Conservation (phyloP, 2,329 filamentous ascomycete species). For the Colletotrichum navitas region DNA sequence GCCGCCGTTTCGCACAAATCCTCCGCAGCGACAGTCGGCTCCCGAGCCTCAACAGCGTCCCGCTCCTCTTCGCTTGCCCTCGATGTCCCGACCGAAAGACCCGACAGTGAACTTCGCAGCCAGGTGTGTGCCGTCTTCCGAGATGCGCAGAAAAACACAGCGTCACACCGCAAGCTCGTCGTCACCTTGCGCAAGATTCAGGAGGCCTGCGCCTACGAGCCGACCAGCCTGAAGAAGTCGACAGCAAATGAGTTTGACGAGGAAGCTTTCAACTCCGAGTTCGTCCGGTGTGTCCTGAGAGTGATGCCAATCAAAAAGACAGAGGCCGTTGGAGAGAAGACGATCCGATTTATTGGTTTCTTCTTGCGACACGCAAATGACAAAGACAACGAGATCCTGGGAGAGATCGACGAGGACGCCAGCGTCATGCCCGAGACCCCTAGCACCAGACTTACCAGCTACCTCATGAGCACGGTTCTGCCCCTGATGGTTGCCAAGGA, state of each 20-base stretch:
- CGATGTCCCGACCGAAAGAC: slow-evolving; percentile 78
- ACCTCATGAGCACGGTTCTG: slow-evolving; percentile 79
- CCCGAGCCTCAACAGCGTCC: slow-evolving; percentile 61
- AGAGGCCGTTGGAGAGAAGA: slow-evolving; percentile 87
- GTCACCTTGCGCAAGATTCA: slow-evolving; percentile 92
- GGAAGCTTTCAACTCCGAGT: slow-evolving; percentile 87
- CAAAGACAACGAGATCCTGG: slow-evolving; percentile 77
- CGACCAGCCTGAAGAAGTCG: slow-evolving; percentile 63
- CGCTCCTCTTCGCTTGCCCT: slow-evolving; percentile 59
- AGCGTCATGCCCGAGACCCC: slow-evolving; percentile 85
- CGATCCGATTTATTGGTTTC: slow-evolving; percentile 87
- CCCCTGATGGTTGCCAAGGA: slow-evolving; percentile 89
- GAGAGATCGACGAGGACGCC: slow-evolving; percentile 75
- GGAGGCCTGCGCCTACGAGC: slow-evolving; percentile 82
- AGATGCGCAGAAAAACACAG: slow-evolving; percentile 89
- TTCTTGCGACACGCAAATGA: slow-evolving; percentile 82
- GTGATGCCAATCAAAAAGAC: slow-evolving; percentile 92
- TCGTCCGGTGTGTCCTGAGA: slow-evolving; percentile 84
- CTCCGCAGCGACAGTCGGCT: slow-evolving; percentile 52
- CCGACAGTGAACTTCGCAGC: slow-evolving; percentile 76
- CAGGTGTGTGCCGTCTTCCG: slow-evolving; percentile 80
- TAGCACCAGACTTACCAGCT: slow-evolving; percentile 80
- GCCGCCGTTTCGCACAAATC: slow-evolving; percentile 56
- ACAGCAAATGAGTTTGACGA: slow-evolving; percentile 80
- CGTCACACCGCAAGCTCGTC: slow-evolving; percentile 89